Evolutionary conservation across 768 basidiomycete genomes (phyloP).

Genomic region (Mycena haematopus): DNA sequence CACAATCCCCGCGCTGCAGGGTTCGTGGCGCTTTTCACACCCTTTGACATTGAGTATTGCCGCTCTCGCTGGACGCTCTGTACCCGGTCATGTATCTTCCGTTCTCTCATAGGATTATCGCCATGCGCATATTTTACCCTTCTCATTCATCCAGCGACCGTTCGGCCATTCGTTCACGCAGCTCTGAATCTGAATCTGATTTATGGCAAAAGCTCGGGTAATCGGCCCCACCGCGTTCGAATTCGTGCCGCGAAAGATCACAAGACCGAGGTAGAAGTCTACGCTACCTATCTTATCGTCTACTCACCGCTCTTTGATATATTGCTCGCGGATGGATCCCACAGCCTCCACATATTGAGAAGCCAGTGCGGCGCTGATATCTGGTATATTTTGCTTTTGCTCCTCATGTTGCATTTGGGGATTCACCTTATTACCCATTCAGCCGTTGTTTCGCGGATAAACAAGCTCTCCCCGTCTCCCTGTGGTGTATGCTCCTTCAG

Average conservation of each 20-base stretch:
- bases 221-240: neutral
- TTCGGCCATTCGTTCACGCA: neutral
- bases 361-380: neutral
- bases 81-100: neutral
- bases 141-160: too few species aligned
- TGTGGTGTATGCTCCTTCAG: neutral
- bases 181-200: neutral
- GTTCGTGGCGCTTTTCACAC: neutral
- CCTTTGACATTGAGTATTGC: neutral
- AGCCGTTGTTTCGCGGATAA: neutral
- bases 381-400: neutral
- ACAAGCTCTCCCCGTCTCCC: neutral
- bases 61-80: neutral
- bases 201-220: conserved; percentile 3
- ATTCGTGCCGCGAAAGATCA: neutral
- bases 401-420: neutral
- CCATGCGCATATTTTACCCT: neutral
- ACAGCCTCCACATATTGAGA: neutral
- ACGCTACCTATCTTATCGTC: neutral
- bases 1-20: neutral
- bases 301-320: neutral
- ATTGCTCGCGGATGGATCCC: neutral
- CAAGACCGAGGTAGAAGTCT: neutral
- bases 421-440: neutral
- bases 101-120: neutral